Evolutionary conservation across 257 asterid species (phyloP).

Genomic region (Solanum chilense): DNA sequence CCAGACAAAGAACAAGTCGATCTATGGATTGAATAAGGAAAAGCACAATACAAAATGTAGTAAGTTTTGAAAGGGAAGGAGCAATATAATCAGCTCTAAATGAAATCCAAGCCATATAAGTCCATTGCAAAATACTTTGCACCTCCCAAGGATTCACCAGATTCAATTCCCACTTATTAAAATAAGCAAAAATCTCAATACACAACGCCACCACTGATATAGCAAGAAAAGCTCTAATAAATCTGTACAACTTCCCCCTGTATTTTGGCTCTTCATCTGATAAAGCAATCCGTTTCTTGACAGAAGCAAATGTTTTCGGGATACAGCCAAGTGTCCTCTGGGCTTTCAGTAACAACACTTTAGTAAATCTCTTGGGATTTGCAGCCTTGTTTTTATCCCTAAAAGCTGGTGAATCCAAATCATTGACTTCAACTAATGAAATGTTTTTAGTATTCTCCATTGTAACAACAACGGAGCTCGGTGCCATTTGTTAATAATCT

Average conservation of each 20-base stretch:
- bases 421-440: constrained; percentile 38
- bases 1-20: constrained; percentile 57
- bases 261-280: constrained; percentile 69
- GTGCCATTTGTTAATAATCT: constrained; percentile 42
- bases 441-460: constrained; percentile 52
- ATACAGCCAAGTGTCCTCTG: constrained; percentile 42
- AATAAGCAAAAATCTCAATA: constrained; percentile 56
- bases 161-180: constrained; percentile 60
- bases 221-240: constrained; percentile 62
- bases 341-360: constrained; percentile 58
- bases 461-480: constrained; percentile 61
- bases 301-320: constrained; percentile 39
- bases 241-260: constrained; percentile 55
- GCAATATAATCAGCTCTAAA: constrained; percentile 64
- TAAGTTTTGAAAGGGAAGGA: constrained; percentile 40
- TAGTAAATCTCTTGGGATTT: constrained; percentile 57
- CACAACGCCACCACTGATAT: constrained; percentile 51
- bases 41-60: constrained; percentile 61
- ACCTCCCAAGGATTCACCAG: constrained; percentile 63
- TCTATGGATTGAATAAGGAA: constrained; percentile 76
- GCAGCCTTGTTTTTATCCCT: constrained; percentile 52
- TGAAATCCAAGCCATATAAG: constrained; percentile 63
- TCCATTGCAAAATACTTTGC: constrained; percentile 52
- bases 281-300: constrained; percentile 59
- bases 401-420: constrained; percentile 19